Conservation (phyloP, 345 rosid species). For the Euphorbia pulcherrima region DNA sequence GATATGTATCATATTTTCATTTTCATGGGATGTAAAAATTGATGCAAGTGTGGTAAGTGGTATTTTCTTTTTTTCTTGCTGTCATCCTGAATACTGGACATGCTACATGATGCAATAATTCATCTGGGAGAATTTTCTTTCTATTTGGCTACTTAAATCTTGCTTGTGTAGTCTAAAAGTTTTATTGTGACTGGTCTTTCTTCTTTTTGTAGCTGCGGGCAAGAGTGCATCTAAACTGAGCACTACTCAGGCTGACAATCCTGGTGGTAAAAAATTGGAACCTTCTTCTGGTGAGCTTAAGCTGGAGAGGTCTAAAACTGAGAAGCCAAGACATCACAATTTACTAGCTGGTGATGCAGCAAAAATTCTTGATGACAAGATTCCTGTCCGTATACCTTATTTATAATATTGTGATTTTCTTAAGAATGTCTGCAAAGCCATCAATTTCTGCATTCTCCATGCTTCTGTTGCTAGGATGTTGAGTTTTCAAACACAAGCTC, state of each 20-base stretch:
- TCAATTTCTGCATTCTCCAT: neutral
- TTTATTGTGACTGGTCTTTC: slow-evolving; percentile 16
- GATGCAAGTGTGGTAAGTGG: neutral
- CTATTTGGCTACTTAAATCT: neutral
- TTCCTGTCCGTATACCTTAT: slow-evolving; percentile 53
- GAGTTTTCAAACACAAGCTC: neutral
- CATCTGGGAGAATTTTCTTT: neutral
- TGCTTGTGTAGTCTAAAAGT: slow-evolving; percentile 1
- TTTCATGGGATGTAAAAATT: neutral
- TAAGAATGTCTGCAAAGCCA: neutral
- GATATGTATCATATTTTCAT: neutral
- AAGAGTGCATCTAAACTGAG: slow-evolving; percentile 32
- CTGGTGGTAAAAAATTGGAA: slow-evolving; percentile 36
- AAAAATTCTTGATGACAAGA: slow-evolving; percentile 63
- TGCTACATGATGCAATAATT: neutral
- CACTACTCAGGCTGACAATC: slow-evolving; percentile 30
- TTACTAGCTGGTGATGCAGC: slow-evolving; percentile 76
- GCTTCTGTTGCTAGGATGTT: neutral
- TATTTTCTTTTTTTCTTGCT: neutral
- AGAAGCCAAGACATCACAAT: slow-evolving; percentile 48
- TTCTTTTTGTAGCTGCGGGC: slow-evolving; percentile 28
- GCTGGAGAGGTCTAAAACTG: slow-evolving; percentile 74
- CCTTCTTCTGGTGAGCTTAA: slow-evolving; percentile 41
- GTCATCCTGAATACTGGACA: neutral
- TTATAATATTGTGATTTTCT: neutral